Conservation (phyloP, 352 stramenopile genomes). For the Phytophthora megakarya region DNA sequence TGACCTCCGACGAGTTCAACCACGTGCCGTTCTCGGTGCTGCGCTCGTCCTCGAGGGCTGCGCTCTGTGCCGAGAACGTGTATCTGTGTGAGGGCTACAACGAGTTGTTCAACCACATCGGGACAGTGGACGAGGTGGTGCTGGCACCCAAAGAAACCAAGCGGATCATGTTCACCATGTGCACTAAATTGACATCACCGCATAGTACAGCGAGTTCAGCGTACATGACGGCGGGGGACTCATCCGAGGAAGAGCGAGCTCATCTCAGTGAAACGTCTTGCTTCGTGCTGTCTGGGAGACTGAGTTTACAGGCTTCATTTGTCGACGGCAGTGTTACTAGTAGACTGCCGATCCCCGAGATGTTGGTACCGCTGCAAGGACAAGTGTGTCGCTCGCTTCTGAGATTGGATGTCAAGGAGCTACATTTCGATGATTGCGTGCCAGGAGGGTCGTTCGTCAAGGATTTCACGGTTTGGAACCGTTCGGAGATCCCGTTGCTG, state of each 20-base stretch:
- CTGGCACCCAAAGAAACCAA: conserved; percentile 75
- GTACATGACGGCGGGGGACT: conserved; percentile 53
- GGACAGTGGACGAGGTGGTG: conserved; percentile 58
- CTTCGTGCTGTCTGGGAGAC: conserved; percentile 63
- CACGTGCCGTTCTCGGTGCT: conserved; percentile 77
- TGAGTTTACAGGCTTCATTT: conserved; percentile 62
- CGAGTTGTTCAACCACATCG: conserved; percentile 90
- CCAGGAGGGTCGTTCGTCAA: conserved; percentile 88
- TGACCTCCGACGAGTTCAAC: conserved; percentile 68
- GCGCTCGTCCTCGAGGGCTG: conserved; percentile 67
- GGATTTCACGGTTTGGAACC: conserved; percentile 91
- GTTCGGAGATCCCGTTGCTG: conserved; percentile 86
- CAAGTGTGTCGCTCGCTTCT: conserved; percentile 86
- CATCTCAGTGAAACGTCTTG: conserved; percentile 88
- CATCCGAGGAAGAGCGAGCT: conserved; percentile 83
- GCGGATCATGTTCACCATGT: conserved; percentile 76
- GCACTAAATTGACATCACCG: conserved; percentile 58
- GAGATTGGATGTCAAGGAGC: conserved; percentile 84
- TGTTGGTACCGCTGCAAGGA: conserved; percentile 78
- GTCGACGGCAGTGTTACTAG: conserved; percentile 30
- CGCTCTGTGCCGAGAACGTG: conserved; percentile 75
- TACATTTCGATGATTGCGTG: conserved; percentile 90
- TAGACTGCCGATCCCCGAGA: conserved; percentile 51
- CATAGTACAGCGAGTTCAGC: conserved; percentile 20
- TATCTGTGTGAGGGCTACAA: conserved; percentile 90